Evolutionary conservation across 225 moss, liverwort and hornwort genomes (phyloP), one percentile per base, ranked within the genome.

Genomic region (Climacium dendroides): DNA sequence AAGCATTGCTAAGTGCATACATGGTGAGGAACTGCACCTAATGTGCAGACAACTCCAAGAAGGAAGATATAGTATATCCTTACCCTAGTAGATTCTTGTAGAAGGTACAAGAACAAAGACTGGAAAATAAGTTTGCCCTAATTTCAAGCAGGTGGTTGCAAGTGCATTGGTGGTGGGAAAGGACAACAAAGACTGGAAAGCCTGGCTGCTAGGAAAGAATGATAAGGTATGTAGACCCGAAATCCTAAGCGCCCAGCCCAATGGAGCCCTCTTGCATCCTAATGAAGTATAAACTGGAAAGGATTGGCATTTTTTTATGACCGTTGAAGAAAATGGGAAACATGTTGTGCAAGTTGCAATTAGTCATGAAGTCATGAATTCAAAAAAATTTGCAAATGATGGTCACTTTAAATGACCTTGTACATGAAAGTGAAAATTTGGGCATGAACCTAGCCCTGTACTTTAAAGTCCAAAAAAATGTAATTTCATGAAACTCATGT

Each of bases 21-120:
- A 12, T 26, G 5, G 10, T 75, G 3, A 8, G 8, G 2, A 35
- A 71, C 0, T 30, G 8, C 37, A 83, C 34, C 2, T n/a, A 1
- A 0, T n/a, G 1, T n/a, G 1, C 3, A 53, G 76, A 37, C 29
- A 64, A 37, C 3, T 58, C 23, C 6, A 47, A 0, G 20, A 32
- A 74, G 5, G 7, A 39, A 54, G 39, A n/a, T 15, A 15, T 3
- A 35, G 3, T 13, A 74, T 26, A 19, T 57, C n/a, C n/a, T n/a
- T n/a, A 24, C 16, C 9, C 4, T 41, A 0, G 26, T 19, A 58
- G 25, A 35, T 57, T 57, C 22, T 19, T 47, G 7, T 4, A 19
- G 2, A 45, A 55, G 10, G 30, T 22, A 26, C 4, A 67, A 47
- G 4, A 57, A 47, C 7, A 57, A 65, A 2, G 9, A n/a, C n/a